phyloP scores from a whole-genome alignment of 768 basidiomycete genomes.

The Boletus edulis region DNA sequence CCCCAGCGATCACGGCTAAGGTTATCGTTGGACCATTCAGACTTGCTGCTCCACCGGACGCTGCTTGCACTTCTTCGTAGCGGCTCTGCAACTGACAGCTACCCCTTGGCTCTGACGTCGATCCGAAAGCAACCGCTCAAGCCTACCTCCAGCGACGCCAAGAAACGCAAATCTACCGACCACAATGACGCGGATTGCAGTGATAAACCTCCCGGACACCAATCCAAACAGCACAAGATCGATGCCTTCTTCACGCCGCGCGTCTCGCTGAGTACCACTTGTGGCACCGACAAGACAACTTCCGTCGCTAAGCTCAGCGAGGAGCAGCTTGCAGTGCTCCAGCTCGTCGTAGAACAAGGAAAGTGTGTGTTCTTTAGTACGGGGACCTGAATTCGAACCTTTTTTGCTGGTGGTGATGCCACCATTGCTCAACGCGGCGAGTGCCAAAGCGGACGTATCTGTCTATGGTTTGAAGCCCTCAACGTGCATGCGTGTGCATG shows the following conservation, averaged over 20 bases:
- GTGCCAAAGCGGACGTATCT: conserved; percentile 77
- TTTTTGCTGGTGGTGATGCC: conserved; percentile 87
- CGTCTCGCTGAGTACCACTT: conserved; percentile 27
- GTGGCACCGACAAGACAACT: conserved; percentile 28
- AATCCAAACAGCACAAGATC: conserved; percentile 25
- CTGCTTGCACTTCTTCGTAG: too few relatives aligned
- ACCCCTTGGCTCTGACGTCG: conserved; percentile 6
- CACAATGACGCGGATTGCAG: background rate
- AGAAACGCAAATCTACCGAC: conserved; percentile 24
- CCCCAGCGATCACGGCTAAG: too few relatives aligned
- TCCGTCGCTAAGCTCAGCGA: conserved; percentile 44
- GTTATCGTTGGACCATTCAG: too few relatives aligned
- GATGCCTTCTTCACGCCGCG: conserved; percentile 27
- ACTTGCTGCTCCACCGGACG: too few relatives aligned
- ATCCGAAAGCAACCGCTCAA: conserved; percentile 10
- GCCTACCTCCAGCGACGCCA: conserved; percentile 8
- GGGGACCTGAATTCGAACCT: conserved; percentile 82
- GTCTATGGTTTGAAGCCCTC: conserved; percentile 54
- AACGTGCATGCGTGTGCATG: too few relatives aligned
- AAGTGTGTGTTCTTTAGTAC: conserved; percentile 67
- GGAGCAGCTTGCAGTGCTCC: conserved; percentile 52
- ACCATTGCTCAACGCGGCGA: conserved; percentile 61
- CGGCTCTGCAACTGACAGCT: too few relatives aligned
- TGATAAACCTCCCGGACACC: background rate
- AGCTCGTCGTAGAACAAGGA: conserved; percentile 52